Evolutionary conservation across 176 grass and related monocot genomes (phyloP).

Genomic region (Guadua angustifolia): DNA sequence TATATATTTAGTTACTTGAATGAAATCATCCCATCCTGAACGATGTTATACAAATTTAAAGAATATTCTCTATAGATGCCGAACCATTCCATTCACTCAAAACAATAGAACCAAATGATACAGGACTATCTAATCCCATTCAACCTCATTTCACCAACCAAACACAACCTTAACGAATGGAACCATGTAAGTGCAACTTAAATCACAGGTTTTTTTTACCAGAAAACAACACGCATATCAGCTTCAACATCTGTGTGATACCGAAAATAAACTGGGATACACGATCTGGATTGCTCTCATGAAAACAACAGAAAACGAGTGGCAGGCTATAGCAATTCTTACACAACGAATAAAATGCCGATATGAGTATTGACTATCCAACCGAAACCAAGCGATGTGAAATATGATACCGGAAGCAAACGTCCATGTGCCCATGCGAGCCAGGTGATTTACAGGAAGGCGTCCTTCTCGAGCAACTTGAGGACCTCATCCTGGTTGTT

Average conservation of each 20-base stretch:
- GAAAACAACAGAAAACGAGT: neutral
- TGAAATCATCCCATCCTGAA: no score
- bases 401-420: constrained; percentile 18
- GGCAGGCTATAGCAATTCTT: constrained; percentile 28
- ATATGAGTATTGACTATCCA: constrained; percentile 34
- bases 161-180: neutral
- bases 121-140: no score
- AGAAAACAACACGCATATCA: neutral
- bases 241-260: neutral
- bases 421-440: neutral
- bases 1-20: no score
- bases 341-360: constrained; percentile 27
- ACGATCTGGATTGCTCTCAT: constrained; percentile 4
- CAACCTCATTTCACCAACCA: no score
- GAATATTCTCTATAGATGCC: no score
- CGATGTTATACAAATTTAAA: no score
- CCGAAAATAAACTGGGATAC: neutral
- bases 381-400: constrained; percentile 21
- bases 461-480: constrained; percentile 87
- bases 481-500: constrained; percentile 88
- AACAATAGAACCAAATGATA: no score
- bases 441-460: constrained; percentile 58
- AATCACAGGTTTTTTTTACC: neutral
- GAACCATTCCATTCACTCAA: no score
- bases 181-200: neutral